Percentiles rank a stretch among this genome's conserved stretches.
Conservation (phyloP, 2,329 filamentous ascomycete species). For the Fusarium temperatum region DNA sequence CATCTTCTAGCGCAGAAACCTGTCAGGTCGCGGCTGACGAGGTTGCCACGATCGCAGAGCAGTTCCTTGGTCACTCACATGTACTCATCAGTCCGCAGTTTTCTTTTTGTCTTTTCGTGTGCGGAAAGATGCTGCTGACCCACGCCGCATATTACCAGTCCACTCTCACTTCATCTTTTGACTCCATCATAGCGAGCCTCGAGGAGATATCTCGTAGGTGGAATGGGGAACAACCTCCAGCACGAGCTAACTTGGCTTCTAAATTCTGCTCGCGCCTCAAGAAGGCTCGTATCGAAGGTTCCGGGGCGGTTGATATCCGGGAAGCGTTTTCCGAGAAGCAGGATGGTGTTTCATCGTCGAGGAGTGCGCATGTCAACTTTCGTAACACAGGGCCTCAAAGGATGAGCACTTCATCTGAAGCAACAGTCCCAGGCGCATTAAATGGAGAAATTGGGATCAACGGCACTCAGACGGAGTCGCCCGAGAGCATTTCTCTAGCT, state of each 20-base stretch:
- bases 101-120: conserved; percentile 31
- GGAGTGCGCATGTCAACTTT: neutral
- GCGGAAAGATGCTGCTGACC: conserved; percentile 24
- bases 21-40: conserved; percentile 27
- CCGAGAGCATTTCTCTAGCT: neutral
- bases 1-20: conserved; percentile 26
- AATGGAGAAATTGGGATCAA: neutral
- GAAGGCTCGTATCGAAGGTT: neutral
- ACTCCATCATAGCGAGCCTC: conserved; percentile 21
- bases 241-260: conserved; percentile 16
- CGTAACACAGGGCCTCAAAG: neutral
- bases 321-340: conserved; percentile 24
- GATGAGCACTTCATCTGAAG: neutral
- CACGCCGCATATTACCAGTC: conserved; percentile 14
- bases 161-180: neutral
- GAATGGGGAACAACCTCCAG: conserved; percentile 7
- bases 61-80: conserved; percentile 15
- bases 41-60: conserved; percentile 17
- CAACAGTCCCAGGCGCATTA: neutral
- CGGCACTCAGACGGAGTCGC: neutral
- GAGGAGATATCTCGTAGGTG: conserved; percentile 15
- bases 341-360: neutral
- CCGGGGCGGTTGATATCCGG: conserved; percentile 1
- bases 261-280: conserved; percentile 25
- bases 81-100: conserved; percentile 25